Base-by-base conservation (phyloP, 2,329 filamentous ascomycete genomes). In the Byssoonygena ceratinophila region DNA sequence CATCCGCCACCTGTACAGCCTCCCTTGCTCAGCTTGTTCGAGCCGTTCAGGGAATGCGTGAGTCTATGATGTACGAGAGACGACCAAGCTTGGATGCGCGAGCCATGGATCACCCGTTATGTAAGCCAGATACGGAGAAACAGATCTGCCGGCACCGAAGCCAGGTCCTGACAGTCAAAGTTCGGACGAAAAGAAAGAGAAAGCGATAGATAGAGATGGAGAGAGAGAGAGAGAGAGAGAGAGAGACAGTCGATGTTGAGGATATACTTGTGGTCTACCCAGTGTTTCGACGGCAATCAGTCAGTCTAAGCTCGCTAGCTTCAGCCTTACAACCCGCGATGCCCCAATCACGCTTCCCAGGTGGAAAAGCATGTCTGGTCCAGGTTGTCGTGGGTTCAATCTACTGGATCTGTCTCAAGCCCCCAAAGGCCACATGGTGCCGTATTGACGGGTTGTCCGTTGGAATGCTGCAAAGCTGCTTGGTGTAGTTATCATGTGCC, bases 381-480 rank as follows among this genome's bases (percentile, higher is more conserved):
- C 12, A n/a, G 37, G 37, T 4, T 51, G 20, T 43, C 47, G 47
- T 51, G 47, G 37, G 47, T 25, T 20, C n/a, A 34, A 12, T 36
- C 27, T n/a, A 51, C 39, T 51, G 47, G 47, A 22, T 44, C 16
- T 32, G 16, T 34, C 27, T 43, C 47, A 51, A 49, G 47, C 47
- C 47, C 23, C 27, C 18, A 32, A 2, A 23, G 6, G 39, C 47
- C 47, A 51, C 47, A 23, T 51, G 37, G 39, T 43, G 14, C 20
- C 37, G 20, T n/a, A 5, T 39, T 12, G 37, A 25, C 37, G 11
- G 39, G 16, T 44, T 25, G 16, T 11, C 47, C 34, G 34, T 37
- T n/a, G n/a, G 34, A n/a, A 5, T 37, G 16, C 8, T 12, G 32
- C 14, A 12, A n/a, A n/a, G n/a, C 32, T 34, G 32, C 32, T 34